Percentiles rank a stretch among this genome's conserved stretches.
Evolutionary conservation across 75 land plant genomes (phyloP).

Genomic region (Ceratopteris richardii): DNA sequence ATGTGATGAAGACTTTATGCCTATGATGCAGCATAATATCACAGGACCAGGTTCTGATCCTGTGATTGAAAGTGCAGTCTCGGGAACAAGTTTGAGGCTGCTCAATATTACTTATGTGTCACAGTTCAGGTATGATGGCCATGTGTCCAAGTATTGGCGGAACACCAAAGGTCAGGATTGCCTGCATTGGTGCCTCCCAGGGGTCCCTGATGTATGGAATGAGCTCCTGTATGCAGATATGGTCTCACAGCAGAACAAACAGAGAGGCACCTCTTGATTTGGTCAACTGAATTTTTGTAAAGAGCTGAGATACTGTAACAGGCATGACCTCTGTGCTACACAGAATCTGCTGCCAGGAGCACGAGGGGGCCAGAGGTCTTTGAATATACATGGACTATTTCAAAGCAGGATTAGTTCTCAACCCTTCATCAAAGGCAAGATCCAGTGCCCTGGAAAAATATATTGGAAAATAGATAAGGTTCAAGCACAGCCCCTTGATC

Average conservation of each 20-base stretch:
- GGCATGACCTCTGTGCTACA: no score
- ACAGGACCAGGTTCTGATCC: conserved; percentile 34
- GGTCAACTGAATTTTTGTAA: no score
- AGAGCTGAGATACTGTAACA: no score
- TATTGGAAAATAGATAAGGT: no score
- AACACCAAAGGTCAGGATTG: conserved; percentile 57
- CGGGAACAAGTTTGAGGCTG: conserved; percentile 50
- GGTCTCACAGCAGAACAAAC: not conserved
- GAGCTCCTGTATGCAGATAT: conserved; percentile 75
- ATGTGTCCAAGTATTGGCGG: conserved; percentile 64
- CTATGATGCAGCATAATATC: conserved; percentile 27
- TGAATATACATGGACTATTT: no score
- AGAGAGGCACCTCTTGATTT: no score
- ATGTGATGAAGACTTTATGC: conserved; percentile 54
- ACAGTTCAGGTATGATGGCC: conserved; percentile 64
- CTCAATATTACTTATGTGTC: conserved; percentile 70
- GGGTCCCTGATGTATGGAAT: conserved; percentile 94
- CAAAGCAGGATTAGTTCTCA: no score
- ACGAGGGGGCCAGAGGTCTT: no score
- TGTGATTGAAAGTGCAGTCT: conserved; percentile 47
- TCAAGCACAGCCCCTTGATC: no score
- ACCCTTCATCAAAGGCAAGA: no score
- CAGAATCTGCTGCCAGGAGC: no score
- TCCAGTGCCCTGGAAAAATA: no score
- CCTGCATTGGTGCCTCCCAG: conserved; percentile 96